Percentiles rank a stretch among this genome's conserved stretches.
Evolutionary conservation across 805 yeast genomes (phyloP).

Genomic region (Deakozyma indianensis): DNA sequence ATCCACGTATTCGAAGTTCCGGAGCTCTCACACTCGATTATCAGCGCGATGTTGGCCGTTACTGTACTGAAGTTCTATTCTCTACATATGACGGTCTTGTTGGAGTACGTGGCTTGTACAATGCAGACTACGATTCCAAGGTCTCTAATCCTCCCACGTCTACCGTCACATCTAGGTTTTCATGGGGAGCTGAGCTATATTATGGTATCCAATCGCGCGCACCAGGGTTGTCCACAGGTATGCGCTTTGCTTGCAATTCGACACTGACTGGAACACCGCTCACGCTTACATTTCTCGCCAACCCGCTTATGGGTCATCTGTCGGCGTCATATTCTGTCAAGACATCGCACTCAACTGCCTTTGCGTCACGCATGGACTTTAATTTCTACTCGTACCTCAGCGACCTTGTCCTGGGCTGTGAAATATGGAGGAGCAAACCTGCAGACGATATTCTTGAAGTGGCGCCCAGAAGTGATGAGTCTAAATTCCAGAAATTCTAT

Average conservation of each 20-base stretch:
- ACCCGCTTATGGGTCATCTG: constrained; percentile 82
- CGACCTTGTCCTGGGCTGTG: constrained; percentile 75
- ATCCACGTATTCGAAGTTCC: constrained; percentile 37
- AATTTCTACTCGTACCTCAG: constrained; percentile 84
- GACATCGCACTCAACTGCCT: constrained; percentile 55
- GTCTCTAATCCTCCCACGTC: constrained; percentile 6
- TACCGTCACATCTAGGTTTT: constrained; percentile 34
- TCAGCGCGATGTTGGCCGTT: constrained; percentile 51
- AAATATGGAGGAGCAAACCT: constrained; percentile 45
- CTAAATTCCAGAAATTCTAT: constrained; percentile 1
- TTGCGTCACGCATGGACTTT: constrained; percentile 77
- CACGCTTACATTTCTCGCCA: constrained; percentile 72
- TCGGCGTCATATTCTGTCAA: constrained; percentile 79
- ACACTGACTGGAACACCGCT: constrained; percentile 81
- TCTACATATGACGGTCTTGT: constrained; percentile 72
- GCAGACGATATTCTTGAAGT: constrained; percentile 5
- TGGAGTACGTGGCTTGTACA: constrained; percentile 71
- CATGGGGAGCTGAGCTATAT: constrained; percentile 81
- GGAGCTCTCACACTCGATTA: constrained; percentile 32
- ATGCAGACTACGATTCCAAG: constrained; percentile 28
- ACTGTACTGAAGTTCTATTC: constrained; percentile 59
- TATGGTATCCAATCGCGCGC: constrained; percentile 70
- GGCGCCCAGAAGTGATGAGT: neutral
- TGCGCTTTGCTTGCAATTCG: constrained; percentile 74
- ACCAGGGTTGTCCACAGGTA: constrained; percentile 78